Base-by-base conservation (phyloP, 805 yeast genomes). In the Torulaspora indica region DNA sequence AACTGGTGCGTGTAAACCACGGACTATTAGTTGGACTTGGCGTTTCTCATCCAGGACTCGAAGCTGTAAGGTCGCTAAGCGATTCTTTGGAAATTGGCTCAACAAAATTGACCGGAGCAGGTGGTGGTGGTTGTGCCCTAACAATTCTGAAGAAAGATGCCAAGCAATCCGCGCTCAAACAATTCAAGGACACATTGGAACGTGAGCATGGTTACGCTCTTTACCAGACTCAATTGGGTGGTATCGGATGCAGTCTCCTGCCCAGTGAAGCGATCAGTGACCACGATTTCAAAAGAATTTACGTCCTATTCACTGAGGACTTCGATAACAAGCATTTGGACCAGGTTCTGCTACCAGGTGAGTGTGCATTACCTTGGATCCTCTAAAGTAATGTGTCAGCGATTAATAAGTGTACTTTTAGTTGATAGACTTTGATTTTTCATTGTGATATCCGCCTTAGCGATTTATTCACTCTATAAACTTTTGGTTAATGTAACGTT, bases 41-140 rank as follows among this genome's bases (percentile, higher is more conserved):
- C 3, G 98, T 93, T 8, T 82, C 95, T 18, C 98, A 93, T 63
- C 95, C 97, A 7, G 74, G 83, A n/a, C 71, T 93, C 46, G 98
- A 93, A 61, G 70, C 73, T 40, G 78, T 91, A 23, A 82, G 80
- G 56, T 66, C 77, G 15, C 68, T 78, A n/a, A 75, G 87, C 18
- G 90, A 85, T 57, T 74, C 72, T 40, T 56, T 78, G 45, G 61
- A 70, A 3, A 64, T 93, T 13, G 98, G 98, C 6, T 80, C 84
- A 46, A 91, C 98, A 0, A 93, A 93, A 63, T 74, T 93, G 43
- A 93, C 98, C 0, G 98, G 98, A 33, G 98, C 98, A 0, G 98
- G 98, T 28, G 98, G 98, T 15, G 98, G 98, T 40, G 98, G 98
- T 2, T 93, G 98, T 71, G 95, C 98, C 8, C 83, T 93, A 44